Evolutionary conservation across 176 grass and related monocot species (phyloP), one percentile per base, ranked within the genome.

Genomic region (Miscanthus lutarioriparius): DNA sequence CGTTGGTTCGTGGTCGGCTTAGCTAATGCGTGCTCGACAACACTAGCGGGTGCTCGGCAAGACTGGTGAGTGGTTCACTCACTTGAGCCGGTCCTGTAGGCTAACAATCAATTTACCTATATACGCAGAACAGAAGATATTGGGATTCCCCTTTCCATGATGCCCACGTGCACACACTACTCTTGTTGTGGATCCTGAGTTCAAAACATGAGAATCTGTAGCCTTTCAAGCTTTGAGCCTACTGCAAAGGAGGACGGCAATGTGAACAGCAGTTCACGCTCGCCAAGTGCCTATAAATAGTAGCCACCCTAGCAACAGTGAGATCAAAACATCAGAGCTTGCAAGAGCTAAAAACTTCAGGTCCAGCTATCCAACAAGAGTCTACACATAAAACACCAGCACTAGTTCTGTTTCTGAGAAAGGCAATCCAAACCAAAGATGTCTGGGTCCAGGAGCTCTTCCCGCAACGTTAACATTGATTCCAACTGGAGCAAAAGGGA

Each of bases 401-500:
- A 2, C 78, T 45, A 86, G 65, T 41, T 90, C 13, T 3, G 36
- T 66, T 67, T 37, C 38, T 9, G n/a, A 78, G 39, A 30, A 61
- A 87, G 65, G 35, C 32, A 87, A 23, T 72, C 58, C 16, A 27
- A 72, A 65, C 68, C n/a, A 26, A 79, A 83, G 64, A 91, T 91
- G 89, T 87, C 90, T 61, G 87, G 70, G 70, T 89, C 90, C 20
- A 74, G 47, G 68, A 88, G 78, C 83, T 81, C 90, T 36, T 86
- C 78, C 43, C 58, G 67, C 78, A 48, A 38, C 4, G 88, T 10
- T 25, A 83, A 62, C 83, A 33, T 10, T 8, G 69, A 19, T 12
- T 83, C 90, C 3, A 49, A 59, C n/a, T 98, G 96, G 96, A 95
- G 91, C 41, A 6, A 32, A 1, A 88, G 70, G 83, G 90, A 98